phyloP scores from a whole-genome alignment of 176 grass and related monocot species.

The Phoenix dactylifera region DNA sequence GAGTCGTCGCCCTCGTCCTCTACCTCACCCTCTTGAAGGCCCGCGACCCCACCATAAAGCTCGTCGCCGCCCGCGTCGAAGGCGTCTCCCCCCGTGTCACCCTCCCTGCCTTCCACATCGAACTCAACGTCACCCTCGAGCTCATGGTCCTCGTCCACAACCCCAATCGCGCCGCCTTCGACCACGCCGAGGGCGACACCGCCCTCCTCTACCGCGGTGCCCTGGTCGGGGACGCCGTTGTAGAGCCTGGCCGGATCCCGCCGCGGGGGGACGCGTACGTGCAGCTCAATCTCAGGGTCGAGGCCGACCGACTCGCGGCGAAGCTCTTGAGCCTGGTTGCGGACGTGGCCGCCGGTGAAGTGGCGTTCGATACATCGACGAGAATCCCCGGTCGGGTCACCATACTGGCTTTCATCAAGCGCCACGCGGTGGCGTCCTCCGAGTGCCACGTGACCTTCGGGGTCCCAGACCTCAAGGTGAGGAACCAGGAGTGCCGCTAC shows the following conservation, averaged over 20 bases:
- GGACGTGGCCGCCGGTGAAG: conserved; percentile 47
- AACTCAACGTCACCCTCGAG: conserved; percentile 60
- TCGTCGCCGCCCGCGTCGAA: conserved; percentile 34
- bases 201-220: conserved; percentile 45
- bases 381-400: conserved; percentile 35
- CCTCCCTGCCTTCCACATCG: conserved; percentile 18
- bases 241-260: conserved; percentile 38
- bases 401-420: conserved; percentile 55
- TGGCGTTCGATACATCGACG: conserved; percentile 46
- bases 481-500: conserved; percentile 44
- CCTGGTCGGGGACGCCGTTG: conserved; percentile 28
- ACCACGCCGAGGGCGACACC: conserved; percentile 23
- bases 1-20: conserved; percentile 29
- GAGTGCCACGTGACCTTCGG: conserved; percentile 46
- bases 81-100: conserved; percentile 33
- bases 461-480: conserved; percentile 45
- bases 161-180: conserved; percentile 62
- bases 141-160: conserved; percentile 52
- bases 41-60: conserved; percentile 39
- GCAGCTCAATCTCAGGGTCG: conserved; percentile 36
- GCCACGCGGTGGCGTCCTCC: conserved; percentile 27
- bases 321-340: conserved; percentile 17
- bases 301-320: conserved; percentile 30
- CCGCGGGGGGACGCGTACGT: conserved; percentile 26
- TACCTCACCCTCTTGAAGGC: conserved; percentile 40